phyloP scores from a whole-genome alignment of 805 yeast genomes.

The Schwanniomyces yamadae region DNA sequence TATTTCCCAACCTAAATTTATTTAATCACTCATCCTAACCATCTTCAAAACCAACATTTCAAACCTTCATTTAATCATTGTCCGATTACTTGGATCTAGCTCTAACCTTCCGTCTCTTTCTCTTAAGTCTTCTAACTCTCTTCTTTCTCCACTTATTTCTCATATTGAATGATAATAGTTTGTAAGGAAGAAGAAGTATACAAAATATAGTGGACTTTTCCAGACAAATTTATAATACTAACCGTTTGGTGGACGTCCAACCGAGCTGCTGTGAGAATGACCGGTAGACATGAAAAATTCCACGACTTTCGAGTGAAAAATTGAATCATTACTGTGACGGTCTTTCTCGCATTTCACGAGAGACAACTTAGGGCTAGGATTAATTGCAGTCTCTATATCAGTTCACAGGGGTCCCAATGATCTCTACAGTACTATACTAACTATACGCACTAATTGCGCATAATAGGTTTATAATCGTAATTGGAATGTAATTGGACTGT shows the following conservation, averaged over 20 bases:
- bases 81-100: slow-evolving; percentile 97
- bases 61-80: slow-evolving; percentile 12
- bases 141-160: slow-evolving; percentile 99
- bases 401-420: too few relatives aligned
- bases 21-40: too few relatives aligned
- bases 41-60: slow-evolving; percentile 1
- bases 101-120: slow-evolving; percentile 99
- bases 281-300: slow-evolving; percentile 3
- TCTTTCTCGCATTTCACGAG: too few relatives aligned
- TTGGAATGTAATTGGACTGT: too few relatives aligned
- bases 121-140: slow-evolving; percentile 99
- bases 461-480: too few relatives aligned
- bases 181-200: slow-evolving; percentile 10
- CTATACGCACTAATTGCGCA: too few relatives aligned
- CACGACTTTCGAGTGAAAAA: slow-evolving; percentile 7
- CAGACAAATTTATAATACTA: slow-evolving; percentile 1
- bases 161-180: slow-evolving; percentile 52
- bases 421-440: too few relatives aligned
- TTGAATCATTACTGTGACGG: slow-evolving; percentile 6
- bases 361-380: too few relatives aligned
- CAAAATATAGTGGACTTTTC: not conserved
- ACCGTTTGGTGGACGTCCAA: not conserved
- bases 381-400: too few relatives aligned
- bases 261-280: not conserved
- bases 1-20: too few relatives aligned